A percentile compares a stretch with the other conserved stretches of the same genome.
Conservation (phyloP, 1,284 basidiomycete species). For the Cerioporus squamosus region DNA sequence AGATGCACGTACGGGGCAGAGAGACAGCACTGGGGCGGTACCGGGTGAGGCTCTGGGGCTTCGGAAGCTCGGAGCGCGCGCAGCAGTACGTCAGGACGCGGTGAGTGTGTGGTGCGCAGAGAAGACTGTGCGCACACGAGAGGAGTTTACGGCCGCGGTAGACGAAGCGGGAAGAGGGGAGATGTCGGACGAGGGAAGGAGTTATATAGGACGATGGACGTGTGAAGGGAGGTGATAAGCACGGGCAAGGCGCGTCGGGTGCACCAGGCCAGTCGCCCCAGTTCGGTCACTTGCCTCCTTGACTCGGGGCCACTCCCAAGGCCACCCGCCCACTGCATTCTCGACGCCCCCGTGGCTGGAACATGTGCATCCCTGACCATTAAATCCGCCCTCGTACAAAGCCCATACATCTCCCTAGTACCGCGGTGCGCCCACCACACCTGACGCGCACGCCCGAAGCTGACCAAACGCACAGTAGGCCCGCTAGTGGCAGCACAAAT, state of each 20-base stretch:
- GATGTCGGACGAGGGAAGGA: background rate
- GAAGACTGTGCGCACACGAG: background rate
- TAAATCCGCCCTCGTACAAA: background rate
- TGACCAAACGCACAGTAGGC: no score
- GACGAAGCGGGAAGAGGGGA: conserved; percentile 3
- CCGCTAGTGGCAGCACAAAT: no score
- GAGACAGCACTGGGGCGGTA: background rate
- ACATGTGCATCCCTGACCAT: background rate
- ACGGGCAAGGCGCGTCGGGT: conserved; percentile 16
- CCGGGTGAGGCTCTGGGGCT: background rate
- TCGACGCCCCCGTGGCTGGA: background rate
- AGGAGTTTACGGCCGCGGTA: background rate
- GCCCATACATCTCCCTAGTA: no score
- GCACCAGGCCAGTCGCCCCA: conserved; percentile 5
- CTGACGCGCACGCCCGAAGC: no score
- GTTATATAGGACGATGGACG: conserved; percentile 24
- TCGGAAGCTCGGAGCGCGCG: background rate
- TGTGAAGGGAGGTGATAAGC: conserved; percentile 27
- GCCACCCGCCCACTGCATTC: background rate
- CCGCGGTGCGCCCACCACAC: no score
- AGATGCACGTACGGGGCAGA: conserved; percentile 9
- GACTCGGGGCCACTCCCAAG: background rate
- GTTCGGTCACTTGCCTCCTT: conserved; percentile 1
- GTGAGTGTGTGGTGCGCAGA: background rate
- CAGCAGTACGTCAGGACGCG: background rate